Base-by-base conservation (phyloP, 805 yeast species). In the Nakazawaea holstii region DNA sequence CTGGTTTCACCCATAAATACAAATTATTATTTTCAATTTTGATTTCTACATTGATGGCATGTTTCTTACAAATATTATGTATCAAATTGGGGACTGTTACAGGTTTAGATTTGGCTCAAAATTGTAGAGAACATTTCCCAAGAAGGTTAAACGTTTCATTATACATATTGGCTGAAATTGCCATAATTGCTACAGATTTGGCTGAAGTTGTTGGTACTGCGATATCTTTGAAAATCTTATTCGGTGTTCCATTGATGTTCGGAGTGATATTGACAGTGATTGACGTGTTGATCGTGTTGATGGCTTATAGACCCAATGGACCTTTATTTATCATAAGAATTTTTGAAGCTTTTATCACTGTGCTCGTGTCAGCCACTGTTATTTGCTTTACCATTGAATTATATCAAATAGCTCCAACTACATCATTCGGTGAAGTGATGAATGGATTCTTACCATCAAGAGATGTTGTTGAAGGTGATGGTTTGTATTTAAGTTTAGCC, bases 121-220 rank as follows among this genome's bases (percentile, higher is more conserved):
- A 86, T 61, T 90, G 96, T 64, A 74, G 89, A 36, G 68, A 72
- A 49, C 80, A 84, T 58, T 69, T 90, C 29, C 90, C 95, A 0
- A 63, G 64, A 26, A 79, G 84, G 79, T 61, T 86, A 56, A 87
- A 87, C 57, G 53, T 78, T 36, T 53, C 73, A 3, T 67, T 89
- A 4, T 90, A 89, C 60, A 60, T 77, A 1, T 73, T 86, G 55
- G 89, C 96, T 0, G 96, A 90, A 57, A 56, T 87, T 24, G 96
- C 96, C 2, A 90, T 90, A 52, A 83, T 90, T 32, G 95, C 96
- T 8, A 90, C 97, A 0, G 97, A 90, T 61, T 68, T 90, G 56
- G 97, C 97, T 0, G 97, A 90, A 63, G 96, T 90, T 9, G 92
- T 90, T 7, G 97, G 97, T 2, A 85, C 96, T 3, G 96, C 96